Evolutionary conservation across 2,329 filamentous ascomycete genomes (phyloP).

Genomic region (Fusarium citri): DNA sequence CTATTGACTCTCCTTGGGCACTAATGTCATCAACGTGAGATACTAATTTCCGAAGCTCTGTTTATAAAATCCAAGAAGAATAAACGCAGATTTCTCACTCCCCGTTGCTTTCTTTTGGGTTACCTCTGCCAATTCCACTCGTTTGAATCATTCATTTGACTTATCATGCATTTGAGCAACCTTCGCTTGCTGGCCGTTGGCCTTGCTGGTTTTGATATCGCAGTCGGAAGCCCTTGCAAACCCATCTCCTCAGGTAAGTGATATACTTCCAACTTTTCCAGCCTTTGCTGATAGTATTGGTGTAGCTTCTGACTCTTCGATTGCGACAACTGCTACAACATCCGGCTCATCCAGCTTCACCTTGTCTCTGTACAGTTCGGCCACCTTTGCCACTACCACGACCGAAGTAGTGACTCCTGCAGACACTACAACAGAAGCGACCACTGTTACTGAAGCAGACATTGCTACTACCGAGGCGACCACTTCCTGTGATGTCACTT

Average conservation of each 20-base stretch:
- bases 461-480: not conserved
- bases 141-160: not conserved
- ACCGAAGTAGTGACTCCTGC: not conserved
- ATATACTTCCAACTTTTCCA: accelerated
- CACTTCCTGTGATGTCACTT: not conserved
- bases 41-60: not conserved
- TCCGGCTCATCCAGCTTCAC: not conserved
- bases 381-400: not conserved
- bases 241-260: not conserved
- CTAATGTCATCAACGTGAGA: not conserved
- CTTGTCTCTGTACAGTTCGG: not conserved
- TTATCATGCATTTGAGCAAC: not conserved
- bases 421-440: not conserved
- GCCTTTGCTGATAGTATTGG: not conserved
- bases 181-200: not conserved
- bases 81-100: not conserved
- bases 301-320: not conserved
- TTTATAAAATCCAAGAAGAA: not conserved
- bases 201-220: not conserved
- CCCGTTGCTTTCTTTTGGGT: not conserved
- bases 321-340: not conserved
- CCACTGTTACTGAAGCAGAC: not conserved
- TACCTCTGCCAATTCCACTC: not conserved
- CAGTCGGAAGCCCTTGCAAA: not conserved
- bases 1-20: not conserved